A percentile compares a stretch with the other conserved stretches of the same genome.
Evolutionary conservation across 2,329 filamentous ascomycete genomes (phyloP).

Genomic region (Aspergillus phoenicis): DNA sequence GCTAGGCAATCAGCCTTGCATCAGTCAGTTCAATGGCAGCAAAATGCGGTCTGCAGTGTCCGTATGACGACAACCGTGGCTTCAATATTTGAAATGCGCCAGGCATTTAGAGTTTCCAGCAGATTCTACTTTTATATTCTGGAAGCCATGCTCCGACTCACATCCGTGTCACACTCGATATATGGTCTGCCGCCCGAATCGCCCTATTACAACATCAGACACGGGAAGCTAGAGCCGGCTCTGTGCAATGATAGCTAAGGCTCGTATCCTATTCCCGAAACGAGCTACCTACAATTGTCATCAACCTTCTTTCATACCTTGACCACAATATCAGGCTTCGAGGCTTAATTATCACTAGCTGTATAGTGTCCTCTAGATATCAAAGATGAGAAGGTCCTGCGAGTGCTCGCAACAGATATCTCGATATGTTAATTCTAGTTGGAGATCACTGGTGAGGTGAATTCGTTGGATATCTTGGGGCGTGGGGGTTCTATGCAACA

Average conservation of each 20-base stretch:
- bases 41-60: constrained; percentile 47
- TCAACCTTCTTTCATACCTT: neutral
- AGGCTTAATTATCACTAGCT: neutral
- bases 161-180: constrained; percentile 46
- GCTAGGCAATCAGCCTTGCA: constrained; percentile 42
- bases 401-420: constrained; percentile 20
- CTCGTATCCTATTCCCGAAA: constrained; percentile 29
- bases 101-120: constrained; percentile 43
- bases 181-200: constrained; percentile 45
- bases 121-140: constrained; percentile 43
- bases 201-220: constrained; percentile 40
- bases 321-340: too few relatives aligned
- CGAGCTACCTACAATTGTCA: neutral
- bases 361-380: neutral
- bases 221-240: constrained; percentile 29
- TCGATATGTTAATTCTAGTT: constrained; percentile 13
- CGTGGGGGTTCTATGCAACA: constrained; percentile 44
- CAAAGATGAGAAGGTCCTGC: neutral
- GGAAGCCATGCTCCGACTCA: constrained; percentile 53
- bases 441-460: constrained; percentile 11
- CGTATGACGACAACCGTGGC: constrained; percentile 50
- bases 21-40: constrained; percentile 45
- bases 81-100: constrained; percentile 40
- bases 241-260: constrained; percentile 36
- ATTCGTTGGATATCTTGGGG: constrained; percentile 24